Evolutionary conservation across 2,329 filamentous ascomycete genomes (phyloP).

Genomic region (Ambrosiella beaveri): DNA sequence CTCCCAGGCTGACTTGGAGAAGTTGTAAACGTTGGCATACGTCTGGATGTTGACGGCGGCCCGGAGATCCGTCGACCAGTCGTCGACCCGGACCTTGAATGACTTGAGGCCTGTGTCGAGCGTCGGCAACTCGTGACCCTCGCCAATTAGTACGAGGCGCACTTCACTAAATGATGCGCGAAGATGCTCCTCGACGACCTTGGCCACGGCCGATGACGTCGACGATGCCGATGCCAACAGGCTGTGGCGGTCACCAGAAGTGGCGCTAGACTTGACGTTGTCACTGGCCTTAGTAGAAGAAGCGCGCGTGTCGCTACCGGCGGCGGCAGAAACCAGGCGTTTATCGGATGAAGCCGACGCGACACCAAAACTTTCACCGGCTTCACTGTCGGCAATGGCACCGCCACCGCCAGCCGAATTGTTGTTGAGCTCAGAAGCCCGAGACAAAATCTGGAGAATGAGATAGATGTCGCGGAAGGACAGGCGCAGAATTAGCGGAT

Average conservation of each 20-base stretch:
- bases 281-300: not conserved
- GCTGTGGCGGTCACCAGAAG: not conserved
- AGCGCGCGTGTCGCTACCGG: not conserved
- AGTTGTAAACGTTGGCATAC: slow-evolving; percentile 95
- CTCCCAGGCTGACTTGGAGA: slow-evolving; percentile 97
- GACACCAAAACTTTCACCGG: slow-evolving; percentile 35
- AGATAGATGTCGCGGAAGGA: slow-evolving; percentile 90
- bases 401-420: not conserved
- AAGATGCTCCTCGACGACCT: slow-evolving; percentile 48
- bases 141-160: slow-evolving; percentile 83
- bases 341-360: slow-evolving; percentile 30
- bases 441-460: slow-evolving; percentile 79
- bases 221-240: not conserved
- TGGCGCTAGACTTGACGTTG: not conserved
- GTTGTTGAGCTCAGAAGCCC: slow-evolving; percentile 61
- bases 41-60: slow-evolving; percentile 84
- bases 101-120: slow-evolving; percentile 85
- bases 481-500: slow-evolving; percentile 76
- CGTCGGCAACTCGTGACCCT: slow-evolving; percentile 86
- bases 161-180: slow-evolving; percentile 76
- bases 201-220: not conserved
- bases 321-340: not conserved
- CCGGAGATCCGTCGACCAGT: slow-evolving; percentile 80
- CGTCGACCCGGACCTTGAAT: slow-evolving; percentile 67
- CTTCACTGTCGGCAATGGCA: slow-evolving; percentile 24